Evolutionary conservation across 2,329 filamentous ascomycete species (phyloP).

Genomic region (Alternaria gaisen): DNA sequence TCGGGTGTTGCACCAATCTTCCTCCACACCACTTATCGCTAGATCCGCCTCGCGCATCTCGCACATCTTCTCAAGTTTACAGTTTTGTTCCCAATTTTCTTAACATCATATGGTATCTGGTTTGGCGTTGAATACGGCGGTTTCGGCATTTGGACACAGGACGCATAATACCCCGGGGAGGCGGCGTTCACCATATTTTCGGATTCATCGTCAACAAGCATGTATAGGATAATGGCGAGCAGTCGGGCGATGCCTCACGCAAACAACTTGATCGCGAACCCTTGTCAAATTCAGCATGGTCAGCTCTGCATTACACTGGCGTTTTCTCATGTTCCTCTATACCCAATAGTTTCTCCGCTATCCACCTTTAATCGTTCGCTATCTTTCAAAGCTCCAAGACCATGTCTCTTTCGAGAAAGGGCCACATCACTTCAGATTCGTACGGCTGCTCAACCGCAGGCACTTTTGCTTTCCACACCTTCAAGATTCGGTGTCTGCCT

Average conservation of each 20-base stretch:
- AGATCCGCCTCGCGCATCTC: conserved; percentile 36
- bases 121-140: conserved; percentile 28
- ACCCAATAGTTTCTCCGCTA: conserved; percentile 1
- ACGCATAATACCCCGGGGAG: conserved; percentile 47
- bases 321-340: conserved; percentile 12
- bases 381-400: conserved; percentile 3
- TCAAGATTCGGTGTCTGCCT: conserved; percentile 6
- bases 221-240: conserved; percentile 19
- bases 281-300: conserved; percentile 18
- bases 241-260: conserved; percentile 24
- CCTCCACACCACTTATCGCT: conserved; percentile 39
- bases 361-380: conserved; percentile 13
- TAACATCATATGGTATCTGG: conserved; percentile 16
- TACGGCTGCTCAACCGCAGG: neutral
- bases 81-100: conserved; percentile 13
- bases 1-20: conserved; percentile 26
- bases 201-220: conserved; percentile 18
- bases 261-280: conserved; percentile 24
- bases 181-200: conserved; percentile 38
- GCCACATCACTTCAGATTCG: neutral
- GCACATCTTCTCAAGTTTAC: conserved; percentile 22
- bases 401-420: neutral
- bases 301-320: conserved; percentile 29
- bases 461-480: neutral
- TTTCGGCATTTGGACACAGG: conserved; percentile 29